A percentile compares a stretch with the other conserved stretches of the same genome.
phyloP scores from a whole-genome alignment of 148 eudicot species.

The Linanthus parryae region DNA sequence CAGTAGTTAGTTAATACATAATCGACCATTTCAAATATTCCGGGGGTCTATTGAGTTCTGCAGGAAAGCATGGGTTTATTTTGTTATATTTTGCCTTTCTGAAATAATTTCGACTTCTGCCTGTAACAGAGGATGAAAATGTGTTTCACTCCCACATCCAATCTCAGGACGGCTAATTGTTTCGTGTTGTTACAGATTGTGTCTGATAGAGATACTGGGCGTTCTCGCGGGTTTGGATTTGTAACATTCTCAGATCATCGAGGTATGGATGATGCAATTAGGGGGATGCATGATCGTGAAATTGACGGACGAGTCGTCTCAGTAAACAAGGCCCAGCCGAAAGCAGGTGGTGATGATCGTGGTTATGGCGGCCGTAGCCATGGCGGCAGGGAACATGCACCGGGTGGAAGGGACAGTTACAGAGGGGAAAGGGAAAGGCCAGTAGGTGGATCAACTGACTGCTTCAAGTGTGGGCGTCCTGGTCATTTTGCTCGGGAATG shows the following conservation, averaged over 20 bases:
- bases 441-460: conserved; percentile 28
- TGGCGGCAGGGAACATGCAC: conserved; percentile 22
- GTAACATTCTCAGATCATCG: conserved; percentile 45
- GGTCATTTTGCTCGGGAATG: conserved; percentile 56
- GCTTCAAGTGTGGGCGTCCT: conserved; percentile 49
- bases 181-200: conserved; percentile 25
- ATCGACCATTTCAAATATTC: no score
- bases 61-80: no score
- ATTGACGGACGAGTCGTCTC: conserved; percentile 39
- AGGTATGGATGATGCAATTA: conserved; percentile 44
- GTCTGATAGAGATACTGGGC: conserved; percentile 51
- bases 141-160: no score
- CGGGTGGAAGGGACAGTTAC: conserved; percentile 33
- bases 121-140: no score
- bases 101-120: no score
- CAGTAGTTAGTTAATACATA: no score
- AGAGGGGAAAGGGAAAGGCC: conserved; percentile 20
- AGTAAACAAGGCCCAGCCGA: conserved; percentile 54
- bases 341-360: conserved; percentile 32
- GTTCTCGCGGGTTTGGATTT: conserved; percentile 56
- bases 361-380: conserved; percentile 25
- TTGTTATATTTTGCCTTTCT: no score
- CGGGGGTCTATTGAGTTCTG: no score
- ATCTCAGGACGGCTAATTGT: not conserved
- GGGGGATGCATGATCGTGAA: conserved; percentile 53